phyloP scores from a whole-genome alignment of 257 asterid species.

The Gardenia jasminoides region DNA sequence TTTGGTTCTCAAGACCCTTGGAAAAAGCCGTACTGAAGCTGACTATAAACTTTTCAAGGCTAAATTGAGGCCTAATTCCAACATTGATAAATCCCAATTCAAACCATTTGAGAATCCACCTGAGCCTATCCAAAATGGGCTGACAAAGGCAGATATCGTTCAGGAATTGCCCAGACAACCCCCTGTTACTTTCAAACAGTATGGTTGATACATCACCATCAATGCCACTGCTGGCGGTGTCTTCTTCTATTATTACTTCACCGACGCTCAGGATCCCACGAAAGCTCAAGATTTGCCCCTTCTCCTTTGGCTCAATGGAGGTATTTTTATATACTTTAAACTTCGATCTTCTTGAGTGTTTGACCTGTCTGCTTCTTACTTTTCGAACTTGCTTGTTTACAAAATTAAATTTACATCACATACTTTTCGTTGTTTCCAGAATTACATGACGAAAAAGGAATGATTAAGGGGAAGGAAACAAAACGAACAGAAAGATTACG shows the following conservation, averaged over 20 bases:
- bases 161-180: conserved; percentile 62
- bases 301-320: conserved; percentile 94
- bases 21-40: conserved; percentile 38
- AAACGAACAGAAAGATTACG: too few species aligned
- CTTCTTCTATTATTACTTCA: conserved; percentile 61
- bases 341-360: not conserved
- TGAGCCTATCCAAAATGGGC: conserved; percentile 28
- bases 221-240: conserved; percentile 60
- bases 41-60: conserved; percentile 36
- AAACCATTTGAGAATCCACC: conserved; percentile 19
- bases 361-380: too few species aligned
- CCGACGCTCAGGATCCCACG: conserved; percentile 42
- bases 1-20: not conserved
- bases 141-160: conserved; percentile 54
- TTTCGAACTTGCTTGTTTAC: too few species aligned
- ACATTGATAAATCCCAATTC: conserved; percentile 44
- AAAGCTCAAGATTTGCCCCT: conserved; percentile 53
- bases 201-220: conserved; percentile 67
- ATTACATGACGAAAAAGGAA: too few species aligned
- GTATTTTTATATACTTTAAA: conserved; percentile 19
- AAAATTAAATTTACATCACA: too few species aligned
- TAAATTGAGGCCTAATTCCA: conserved; percentile 25
- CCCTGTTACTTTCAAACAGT: conserved; percentile 54
- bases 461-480: too few species aligned
- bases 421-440: too few species aligned